Evolutionary conservation across 169 alveolate genomes (phyloP), one percentile per base, ranked within the genome.

Genomic region (Theileria parva): DNA sequence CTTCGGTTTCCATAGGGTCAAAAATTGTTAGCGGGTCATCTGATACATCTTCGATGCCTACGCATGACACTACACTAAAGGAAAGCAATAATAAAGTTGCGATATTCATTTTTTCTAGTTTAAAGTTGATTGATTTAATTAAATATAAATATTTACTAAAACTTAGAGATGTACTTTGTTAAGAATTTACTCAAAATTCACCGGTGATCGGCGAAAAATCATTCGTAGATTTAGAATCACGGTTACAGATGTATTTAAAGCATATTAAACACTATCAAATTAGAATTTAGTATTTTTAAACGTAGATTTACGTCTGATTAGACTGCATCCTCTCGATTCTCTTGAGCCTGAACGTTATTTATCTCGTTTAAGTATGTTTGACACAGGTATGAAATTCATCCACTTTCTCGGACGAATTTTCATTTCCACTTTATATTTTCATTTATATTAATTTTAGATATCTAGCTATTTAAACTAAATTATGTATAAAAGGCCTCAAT

Each of bases 241-340:
- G 19, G 19, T 44, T 44, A 44, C 17, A 15, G 8, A 44, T 15
- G 17, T 44, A 44, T 44, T 44, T 44, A 44, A 44, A 8, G 17
- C 53, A 44, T 44, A 44, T 11, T 44, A 44, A 44, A 44, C 17
- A 11, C 12, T 44, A 44, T 1, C 8, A 44, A 11, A 44, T 44
- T 44, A 44, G 17, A 44, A 44, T 44, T 44, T 44, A 13, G 2
- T 8, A 57, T 57, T 57, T 9, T 57, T 21, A 19, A 57, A 19
- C 15, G 11, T n/a, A 57, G 66, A 57, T 57, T 57, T 25, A 25
- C 19, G 37, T 17, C 32, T 57, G 34, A 21, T 63, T 15, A 63
- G 71, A 21, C 71, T 63, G 71, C 50, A 27, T 2, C 71, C 71
- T 63, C 71, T 63, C 53, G 51, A 63, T 63, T 21, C 71, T 63